These are phyloP conservation scores for Trifolium pratense DNA, from an alignment of 306 rosid genomes.

Conservation along the genomic window DNA sequence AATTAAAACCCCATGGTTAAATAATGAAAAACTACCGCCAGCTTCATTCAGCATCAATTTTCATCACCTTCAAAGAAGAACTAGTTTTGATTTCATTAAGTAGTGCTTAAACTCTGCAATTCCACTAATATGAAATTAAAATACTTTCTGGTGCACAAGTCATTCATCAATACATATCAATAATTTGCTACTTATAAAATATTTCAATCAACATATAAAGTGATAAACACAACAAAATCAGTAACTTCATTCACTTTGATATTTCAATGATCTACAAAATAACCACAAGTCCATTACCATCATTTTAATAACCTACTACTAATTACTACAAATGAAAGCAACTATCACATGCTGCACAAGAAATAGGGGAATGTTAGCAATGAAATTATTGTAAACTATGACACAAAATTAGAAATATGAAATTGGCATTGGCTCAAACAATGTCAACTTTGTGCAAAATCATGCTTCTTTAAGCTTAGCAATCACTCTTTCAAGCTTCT, in stretches of 20 bases:
- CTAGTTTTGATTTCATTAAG: not conserved
- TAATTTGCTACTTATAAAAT: no score
- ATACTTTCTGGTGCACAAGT: not conserved
- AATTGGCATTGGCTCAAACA: not conserved
- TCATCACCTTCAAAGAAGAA: not conserved
- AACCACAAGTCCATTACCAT: not conserved
- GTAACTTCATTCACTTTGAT: not conserved
- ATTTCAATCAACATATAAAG: no score
- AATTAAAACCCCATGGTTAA: no score
- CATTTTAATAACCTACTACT: not conserved
- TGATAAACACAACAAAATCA: not conserved
- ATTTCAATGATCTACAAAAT: not conserved
- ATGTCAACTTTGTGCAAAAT: not conserved
- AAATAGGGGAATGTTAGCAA: not conserved
- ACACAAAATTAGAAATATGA: no score
- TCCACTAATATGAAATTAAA: not conserved
- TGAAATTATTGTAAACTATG: not conserved
- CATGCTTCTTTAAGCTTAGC: conserved; percentile 36
- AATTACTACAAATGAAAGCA: not conserved
- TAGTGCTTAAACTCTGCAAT: not conserved
- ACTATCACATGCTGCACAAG: not conserved
- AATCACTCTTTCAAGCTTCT: conserved; percentile 35
- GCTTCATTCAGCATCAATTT: no score
- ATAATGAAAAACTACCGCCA: not conserved
- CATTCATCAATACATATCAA: not conserved